These are phyloP conservation scores for Fusarium tanahbumbuense DNA, from an alignment of 2,329 filamentous ascomycete species.

Conservation along the genomic window DNA sequence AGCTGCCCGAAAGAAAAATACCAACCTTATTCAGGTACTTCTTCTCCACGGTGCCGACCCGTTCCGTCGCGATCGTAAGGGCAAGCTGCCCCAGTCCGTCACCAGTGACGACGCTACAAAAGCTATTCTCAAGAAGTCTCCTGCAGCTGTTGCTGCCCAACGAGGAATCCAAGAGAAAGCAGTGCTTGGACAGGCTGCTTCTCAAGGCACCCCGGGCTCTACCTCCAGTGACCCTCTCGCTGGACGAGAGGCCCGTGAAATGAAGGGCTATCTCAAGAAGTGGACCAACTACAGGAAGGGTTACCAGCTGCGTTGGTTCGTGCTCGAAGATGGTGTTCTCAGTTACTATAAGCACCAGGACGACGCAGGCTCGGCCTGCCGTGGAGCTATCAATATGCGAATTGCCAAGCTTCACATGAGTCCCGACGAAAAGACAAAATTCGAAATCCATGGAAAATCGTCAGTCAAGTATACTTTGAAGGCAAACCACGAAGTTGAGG, in stretches of 20 bases:
- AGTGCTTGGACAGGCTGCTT: conserved; percentile 80
- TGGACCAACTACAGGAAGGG: conserved; percentile 99
- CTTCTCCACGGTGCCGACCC: conserved; percentile 95
- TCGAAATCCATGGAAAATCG: conserved; percentile 97
- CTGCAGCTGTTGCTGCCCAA: conserved; percentile 92
- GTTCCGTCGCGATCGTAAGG: conserved; percentile 93
- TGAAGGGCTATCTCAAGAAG: conserved; percentile 99
- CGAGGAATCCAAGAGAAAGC: conserved; percentile 97
- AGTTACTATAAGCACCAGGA: conserved; percentile 99
- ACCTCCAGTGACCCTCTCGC: conserved; percentile 71
- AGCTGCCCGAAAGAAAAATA: conserved; percentile 88
- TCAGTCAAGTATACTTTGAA: conserved; percentile 99
- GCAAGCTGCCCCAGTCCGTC: conserved; percentile 94
- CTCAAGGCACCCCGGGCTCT: conserved; percentile 65
- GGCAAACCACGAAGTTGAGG: conserved; percentile 97
- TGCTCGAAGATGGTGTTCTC: conserved; percentile 94
- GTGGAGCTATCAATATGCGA: conserved; percentile 98
- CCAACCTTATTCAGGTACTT: conserved; percentile 87
- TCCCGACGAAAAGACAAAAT: conserved; percentile 94
- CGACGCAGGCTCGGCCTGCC: conserved; percentile 93
- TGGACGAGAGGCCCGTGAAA: conserved; percentile 90
- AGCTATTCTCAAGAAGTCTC: conserved; percentile 91
- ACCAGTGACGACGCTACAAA: conserved; percentile 93
- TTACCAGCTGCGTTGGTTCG: conserved; percentile 97
- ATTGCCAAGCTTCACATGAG: conserved; percentile 97